A percentile compares a stretch with the other conserved stretches of the same genome.
Conservation (phyloP, 805 yeast species). For the Candida ortonii region DNA sequence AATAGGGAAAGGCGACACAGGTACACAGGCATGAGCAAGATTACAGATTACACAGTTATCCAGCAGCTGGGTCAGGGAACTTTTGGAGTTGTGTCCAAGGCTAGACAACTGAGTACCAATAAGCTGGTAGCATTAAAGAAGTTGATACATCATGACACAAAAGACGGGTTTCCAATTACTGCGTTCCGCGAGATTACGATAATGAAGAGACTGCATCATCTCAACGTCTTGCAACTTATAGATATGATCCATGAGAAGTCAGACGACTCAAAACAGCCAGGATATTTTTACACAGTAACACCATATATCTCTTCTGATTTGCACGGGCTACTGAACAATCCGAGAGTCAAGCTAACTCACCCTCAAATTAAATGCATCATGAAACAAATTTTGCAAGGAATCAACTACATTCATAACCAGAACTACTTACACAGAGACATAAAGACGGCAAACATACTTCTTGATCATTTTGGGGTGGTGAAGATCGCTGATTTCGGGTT, state of each 20-base stretch:
- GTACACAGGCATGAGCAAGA: slow-evolving; percentile 29
- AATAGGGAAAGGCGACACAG: slow-evolving; percentile 9
- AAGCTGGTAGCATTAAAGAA: slow-evolving; percentile 83
- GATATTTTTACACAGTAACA: slow-evolving; percentile 74
- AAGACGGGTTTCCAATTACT: slow-evolving; percentile 88
- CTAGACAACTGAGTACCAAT: slow-evolving; percentile 51
- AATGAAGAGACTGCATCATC: slow-evolving; percentile 64
- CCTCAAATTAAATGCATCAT: slow-evolving; percentile 81
- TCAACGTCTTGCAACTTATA: slow-evolving; percentile 69
- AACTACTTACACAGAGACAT: slow-evolving; percentile 82
- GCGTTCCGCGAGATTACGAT: slow-evolving; percentile 90
- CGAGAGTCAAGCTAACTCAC: slow-evolving; percentile 54
- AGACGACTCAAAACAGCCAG: slow-evolving; percentile 27
- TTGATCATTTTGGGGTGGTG: slow-evolving; percentile 71
- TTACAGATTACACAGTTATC: slow-evolving; percentile 32
- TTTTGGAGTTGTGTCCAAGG: slow-evolving; percentile 86
- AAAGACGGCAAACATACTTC: slow-evolving; percentile 90
- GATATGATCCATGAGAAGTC: slow-evolving; percentile 69
- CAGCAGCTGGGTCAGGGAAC: slow-evolving; percentile 78
- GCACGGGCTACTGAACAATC: slow-evolving; percentile 84
- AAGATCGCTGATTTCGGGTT: slow-evolving; percentile 96
- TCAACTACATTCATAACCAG: slow-evolving; percentile 70
- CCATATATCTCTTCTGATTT: slow-evolving; percentile 93
- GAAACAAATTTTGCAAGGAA: slow-evolving; percentile 74
- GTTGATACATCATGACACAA: slow-evolving; percentile 71